Evolutionary conservation across 495 filamentous ascomycete genomes (phyloP).

Genomic region (Hypoxylon subgilvum): DNA sequence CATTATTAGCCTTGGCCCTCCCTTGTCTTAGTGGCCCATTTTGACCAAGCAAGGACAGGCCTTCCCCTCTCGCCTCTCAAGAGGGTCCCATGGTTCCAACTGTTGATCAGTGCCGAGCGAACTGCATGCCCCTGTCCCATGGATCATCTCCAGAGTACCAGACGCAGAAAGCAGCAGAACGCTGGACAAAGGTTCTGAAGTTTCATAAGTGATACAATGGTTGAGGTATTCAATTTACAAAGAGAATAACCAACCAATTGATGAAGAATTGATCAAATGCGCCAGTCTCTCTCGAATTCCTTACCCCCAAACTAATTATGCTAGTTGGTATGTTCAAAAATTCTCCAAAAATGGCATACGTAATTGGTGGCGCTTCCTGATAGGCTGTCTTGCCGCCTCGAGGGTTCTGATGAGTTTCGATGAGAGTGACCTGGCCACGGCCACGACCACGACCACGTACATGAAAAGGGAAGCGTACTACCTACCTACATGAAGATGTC

Average conservation of each 20-base stretch:
- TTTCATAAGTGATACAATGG: too few species aligned
- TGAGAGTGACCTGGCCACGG: slow-evolving; percentile 15
- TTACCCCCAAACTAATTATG: too few species aligned
- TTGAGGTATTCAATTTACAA: too few species aligned
- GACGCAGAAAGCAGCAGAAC: not conserved
- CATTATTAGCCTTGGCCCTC: slow-evolving; percentile 16
- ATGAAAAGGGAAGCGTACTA: slow-evolving; percentile 26
- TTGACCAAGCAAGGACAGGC: too few species aligned
- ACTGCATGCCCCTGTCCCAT: slow-evolving; percentile 17
- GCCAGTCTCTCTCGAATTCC: too few species aligned
- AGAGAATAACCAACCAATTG: too few species aligned
- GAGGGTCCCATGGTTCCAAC: slow-evolving; percentile 13
- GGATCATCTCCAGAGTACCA: slow-evolving; percentile 12
- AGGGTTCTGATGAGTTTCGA: slow-evolving; percentile 18
- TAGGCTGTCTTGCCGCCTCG: slow-evolving; percentile 30
- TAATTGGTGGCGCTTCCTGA: not conserved
- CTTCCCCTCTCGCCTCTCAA: slow-evolving; percentile 16
- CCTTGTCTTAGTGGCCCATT: slow-evolving; percentile 11
- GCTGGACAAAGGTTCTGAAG: slow-evolving; percentile 19
- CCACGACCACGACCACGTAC: slow-evolving; percentile 29
- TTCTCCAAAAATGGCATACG: too few species aligned
- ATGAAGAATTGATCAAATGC: too few species aligned
- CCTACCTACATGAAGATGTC: slow-evolving; percentile 1
- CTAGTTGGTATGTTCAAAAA: too few species aligned
- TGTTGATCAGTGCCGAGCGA: slow-evolving; percentile 30